Percentiles rank a stretch among this genome's conserved stretches.
These are phyloP conservation scores for Lumnitzera littorea DNA, from an alignment of 345 rosid genomes.

Conservation along the genomic window DNA sequence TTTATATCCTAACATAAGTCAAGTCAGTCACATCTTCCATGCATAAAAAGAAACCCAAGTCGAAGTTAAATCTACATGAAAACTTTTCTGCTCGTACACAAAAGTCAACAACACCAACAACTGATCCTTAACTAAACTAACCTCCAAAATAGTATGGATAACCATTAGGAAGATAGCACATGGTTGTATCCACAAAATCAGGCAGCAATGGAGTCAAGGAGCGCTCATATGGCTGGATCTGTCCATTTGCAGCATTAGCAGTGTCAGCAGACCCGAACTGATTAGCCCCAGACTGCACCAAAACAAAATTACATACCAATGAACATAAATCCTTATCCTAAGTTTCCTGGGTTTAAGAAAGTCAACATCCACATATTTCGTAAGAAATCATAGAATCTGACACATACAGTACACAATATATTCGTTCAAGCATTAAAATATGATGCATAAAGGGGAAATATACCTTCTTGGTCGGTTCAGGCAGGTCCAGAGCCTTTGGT, in stretches of 20 bases:
- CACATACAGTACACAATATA: neutral
- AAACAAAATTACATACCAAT: neutral
- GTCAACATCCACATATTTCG: neutral
- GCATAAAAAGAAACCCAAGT: too few relatives aligned
- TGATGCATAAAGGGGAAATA: neutral
- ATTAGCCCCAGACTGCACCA: conserved; percentile 43
- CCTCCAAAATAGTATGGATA: conserved; percentile 56
- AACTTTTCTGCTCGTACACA: too few relatives aligned
- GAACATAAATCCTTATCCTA: neutral
- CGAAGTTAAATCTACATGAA: too few relatives aligned
- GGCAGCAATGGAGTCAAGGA: conserved; percentile 49
- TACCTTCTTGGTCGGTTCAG: conserved; percentile 77
- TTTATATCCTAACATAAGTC: conserved; percentile 30
- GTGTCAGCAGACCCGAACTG: conserved; percentile 61
- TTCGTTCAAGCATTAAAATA: neutral
- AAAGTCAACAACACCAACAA: neutral
- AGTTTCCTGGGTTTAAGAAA: neutral
- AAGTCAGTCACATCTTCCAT: neutral
- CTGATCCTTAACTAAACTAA: neutral
- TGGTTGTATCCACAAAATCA: conserved; percentile 51
- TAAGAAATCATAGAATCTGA: neutral
- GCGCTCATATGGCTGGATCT: conserved; percentile 53
- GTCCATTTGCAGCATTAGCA: conserved; percentile 35
- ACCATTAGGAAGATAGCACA: conserved; percentile 59
- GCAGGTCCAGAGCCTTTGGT: conserved; percentile 52